These are phyloP conservation scores for Talinum fruticosum DNA, from an alignment of 148 eudicot species.

Conservation along the genomic window DNA sequence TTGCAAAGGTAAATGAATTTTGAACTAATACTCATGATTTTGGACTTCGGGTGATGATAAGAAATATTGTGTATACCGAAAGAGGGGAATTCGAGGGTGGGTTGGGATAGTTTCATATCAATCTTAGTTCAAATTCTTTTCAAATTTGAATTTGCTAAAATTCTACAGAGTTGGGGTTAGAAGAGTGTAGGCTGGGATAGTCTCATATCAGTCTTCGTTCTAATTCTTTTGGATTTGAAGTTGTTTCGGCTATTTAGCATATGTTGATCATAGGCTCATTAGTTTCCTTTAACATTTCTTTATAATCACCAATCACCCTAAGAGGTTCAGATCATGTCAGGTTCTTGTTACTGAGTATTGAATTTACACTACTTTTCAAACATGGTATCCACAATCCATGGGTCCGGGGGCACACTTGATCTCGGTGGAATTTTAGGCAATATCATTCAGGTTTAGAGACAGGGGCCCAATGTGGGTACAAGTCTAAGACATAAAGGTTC, in stretches of 20 bases:
- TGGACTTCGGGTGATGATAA: background rate
- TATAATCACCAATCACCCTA: background rate
- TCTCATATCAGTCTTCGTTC: background rate
- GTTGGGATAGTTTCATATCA: background rate
- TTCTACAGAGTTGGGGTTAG: no score
- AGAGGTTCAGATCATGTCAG: background rate
- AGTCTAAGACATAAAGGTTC: background rate
- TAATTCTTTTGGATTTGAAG: background rate
- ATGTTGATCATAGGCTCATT: background rate
- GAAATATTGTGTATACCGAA: background rate
- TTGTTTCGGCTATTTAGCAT: background rate
- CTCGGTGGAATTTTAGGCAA: background rate
- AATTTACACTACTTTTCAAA: background rate
- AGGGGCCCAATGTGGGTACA: background rate
- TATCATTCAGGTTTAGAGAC: background rate
- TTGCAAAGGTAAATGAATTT: slow-evolving; percentile 46
- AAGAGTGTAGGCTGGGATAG: no score
- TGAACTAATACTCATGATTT: background rate
- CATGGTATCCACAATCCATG: no score
- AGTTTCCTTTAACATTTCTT: background rate
- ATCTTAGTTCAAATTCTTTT: background rate
- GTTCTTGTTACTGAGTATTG: background rate
- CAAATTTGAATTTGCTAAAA: background rate
- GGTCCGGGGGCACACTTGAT: background rate
- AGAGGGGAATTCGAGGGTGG: background rate